Conservation (phyloP, 2,329 filamentous ascomycete genomes). For the Phaeoacremonium minimum region DNA sequence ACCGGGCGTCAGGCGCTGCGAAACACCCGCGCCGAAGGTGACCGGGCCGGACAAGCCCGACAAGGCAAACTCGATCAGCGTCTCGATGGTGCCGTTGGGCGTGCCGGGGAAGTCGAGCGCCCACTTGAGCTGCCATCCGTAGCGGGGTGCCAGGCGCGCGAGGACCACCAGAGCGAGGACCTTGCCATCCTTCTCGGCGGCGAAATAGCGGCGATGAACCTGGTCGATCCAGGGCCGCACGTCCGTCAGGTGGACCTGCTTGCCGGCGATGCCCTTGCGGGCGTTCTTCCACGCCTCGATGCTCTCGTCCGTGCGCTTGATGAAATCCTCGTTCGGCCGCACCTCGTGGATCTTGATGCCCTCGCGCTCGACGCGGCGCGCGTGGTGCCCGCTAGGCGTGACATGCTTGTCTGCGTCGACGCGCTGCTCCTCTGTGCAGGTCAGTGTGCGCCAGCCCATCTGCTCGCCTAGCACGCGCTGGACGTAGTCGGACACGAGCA, state of each 20-base stretch:
- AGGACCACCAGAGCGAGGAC: conserved; percentile 78
- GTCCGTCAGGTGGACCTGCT: conserved; percentile 85
- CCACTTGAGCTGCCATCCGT: conserved; percentile 95
- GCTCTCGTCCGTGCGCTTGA: conserved; percentile 63
- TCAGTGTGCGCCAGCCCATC: conserved; percentile 83
- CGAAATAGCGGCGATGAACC: conserved; percentile 81
- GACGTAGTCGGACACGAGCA: conserved; percentile 74
- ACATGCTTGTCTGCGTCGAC: conserved; percentile 71
- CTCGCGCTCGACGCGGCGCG: conserved; percentile 72
- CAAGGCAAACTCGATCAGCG: conserved; percentile 70
- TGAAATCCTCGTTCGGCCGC: conserved; percentile 56
- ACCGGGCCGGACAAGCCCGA: conserved; percentile 50
- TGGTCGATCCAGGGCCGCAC: conserved; percentile 84
- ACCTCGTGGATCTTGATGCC: conserved; percentile 77
- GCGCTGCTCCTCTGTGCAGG: conserved; percentile 84
- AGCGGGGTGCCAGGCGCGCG: conserved; percentile 71
- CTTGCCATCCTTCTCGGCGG: conserved; percentile 68
- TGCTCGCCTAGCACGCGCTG: conserved; percentile 77
- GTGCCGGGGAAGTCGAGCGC: conserved; percentile 88
- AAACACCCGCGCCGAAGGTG: conserved; percentile 85
- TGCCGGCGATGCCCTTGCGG: conserved; percentile 65
- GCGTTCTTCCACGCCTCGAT: conserved; percentile 75
- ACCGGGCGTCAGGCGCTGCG: conserved; percentile 68
- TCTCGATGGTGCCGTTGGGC: conserved; percentile 83
- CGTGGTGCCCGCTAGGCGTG: conserved; percentile 53